Percentiles rank a stretch among this genome's conserved stretches.
Conservation (phyloP, 306 rosid species). For the Hippophae rhamnoides region DNA sequence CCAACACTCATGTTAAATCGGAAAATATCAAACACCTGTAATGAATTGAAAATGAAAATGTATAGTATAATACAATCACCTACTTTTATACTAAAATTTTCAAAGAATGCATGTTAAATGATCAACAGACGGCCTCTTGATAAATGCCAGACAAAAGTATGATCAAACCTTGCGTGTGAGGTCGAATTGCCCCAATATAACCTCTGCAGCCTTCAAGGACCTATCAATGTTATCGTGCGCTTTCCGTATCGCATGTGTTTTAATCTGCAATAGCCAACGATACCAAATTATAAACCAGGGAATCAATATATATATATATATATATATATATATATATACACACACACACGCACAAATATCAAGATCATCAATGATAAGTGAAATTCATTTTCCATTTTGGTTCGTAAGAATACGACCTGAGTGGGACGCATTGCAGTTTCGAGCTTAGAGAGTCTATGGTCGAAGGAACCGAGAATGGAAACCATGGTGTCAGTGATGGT, state of each 20-base stretch:
- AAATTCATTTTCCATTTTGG: no score
- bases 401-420: conserved; percentile 38
- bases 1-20: no score
- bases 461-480: conserved; percentile 87
- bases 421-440: conserved; percentile 98
- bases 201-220: conserved; percentile 68
- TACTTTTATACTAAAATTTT: no score
- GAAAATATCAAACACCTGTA: no score
- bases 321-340: no score
- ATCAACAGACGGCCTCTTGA: no score
- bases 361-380: no score
- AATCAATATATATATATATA: conserved; percentile 2
- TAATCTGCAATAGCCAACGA: conserved; percentile 32
- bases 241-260: conserved; percentile 80
- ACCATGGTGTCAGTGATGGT: conserved; percentile 74
- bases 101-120: no score
- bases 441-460: conserved; percentile 87
- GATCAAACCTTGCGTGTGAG: conserved; percentile 62
- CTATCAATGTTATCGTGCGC: conserved; percentile 91
- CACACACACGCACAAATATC: no score
- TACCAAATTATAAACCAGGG: conserved; percentile 8
- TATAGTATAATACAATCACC: no score
- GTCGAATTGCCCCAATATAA: conserved; percentile 64
- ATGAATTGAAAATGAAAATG: no score
- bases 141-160: not conserved